Conservation (phyloP, 202 grass and related monocot genomes). For the Carex sylvatica region DNA sequence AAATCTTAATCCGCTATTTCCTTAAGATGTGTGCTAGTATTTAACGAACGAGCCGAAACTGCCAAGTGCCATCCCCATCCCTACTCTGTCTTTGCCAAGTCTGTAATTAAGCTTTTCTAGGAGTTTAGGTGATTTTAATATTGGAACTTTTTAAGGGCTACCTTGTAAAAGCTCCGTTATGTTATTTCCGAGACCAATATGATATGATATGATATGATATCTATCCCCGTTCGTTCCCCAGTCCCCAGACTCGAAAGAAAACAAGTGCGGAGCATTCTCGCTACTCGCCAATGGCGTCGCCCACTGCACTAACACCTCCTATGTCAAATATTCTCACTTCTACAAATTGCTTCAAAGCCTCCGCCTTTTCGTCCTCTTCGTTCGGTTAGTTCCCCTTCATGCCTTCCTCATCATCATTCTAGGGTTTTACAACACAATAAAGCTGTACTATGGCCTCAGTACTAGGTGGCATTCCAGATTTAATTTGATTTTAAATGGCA, state of each 20-base stretch:
- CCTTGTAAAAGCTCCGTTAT: background rate
- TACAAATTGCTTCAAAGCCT: background rate
- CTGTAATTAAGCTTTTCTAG: too few species aligned
- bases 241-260: too few species aligned
- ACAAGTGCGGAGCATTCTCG: background rate
- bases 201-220: too few species aligned
- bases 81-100: too few species aligned
- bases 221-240: too few species aligned
- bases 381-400: background rate
- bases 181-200: background rate
- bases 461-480: background rate
- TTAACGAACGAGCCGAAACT: too few species aligned
- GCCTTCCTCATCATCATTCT: background rate
- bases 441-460: background rate
- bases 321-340: constrained; percentile 6
- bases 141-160: too few species aligned
- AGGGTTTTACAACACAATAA: constrained; percentile 2
- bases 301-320: constrained; percentile 5
- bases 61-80: too few species aligned
- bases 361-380: background rate
- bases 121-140: too few species aligned
- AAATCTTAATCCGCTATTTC: too few species aligned
- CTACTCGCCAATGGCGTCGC: constrained; percentile 16
- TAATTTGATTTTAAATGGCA: background rate
- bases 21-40: too few species aligned